phyloP scores from a whole-genome alignment of 441 rosid genomes.

The Jatropha podagrica region DNA sequence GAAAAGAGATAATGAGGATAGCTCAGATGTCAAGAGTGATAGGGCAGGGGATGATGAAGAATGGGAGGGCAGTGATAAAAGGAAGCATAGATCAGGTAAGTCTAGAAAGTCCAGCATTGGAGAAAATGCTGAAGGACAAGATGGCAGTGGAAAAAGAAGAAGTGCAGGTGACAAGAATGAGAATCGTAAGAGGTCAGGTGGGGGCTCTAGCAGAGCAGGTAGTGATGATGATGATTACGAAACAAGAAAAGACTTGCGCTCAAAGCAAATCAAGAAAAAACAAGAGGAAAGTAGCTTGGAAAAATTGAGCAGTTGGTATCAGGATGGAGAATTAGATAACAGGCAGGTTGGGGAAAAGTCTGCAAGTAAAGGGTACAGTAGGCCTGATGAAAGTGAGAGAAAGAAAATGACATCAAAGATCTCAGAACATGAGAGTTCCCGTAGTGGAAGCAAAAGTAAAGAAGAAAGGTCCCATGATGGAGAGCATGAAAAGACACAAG shows the following conservation, averaged over 20 bases:
- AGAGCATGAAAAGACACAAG: conserved; percentile 50
- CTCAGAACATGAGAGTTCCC: conserved; percentile 53
- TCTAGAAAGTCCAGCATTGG: conserved; percentile 53
- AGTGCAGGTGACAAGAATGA: conserved; percentile 61
- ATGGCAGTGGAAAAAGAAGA: conserved; percentile 53
- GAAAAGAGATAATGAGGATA: conserved; percentile 51
- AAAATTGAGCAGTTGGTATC: conserved; percentile 81
- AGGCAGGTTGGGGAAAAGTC: conserved; percentile 63
- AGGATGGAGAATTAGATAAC: conserved; percentile 83
- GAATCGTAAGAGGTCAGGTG: conserved; percentile 63
- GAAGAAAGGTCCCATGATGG: conserved; percentile 66
- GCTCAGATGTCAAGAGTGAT: conserved; percentile 44
- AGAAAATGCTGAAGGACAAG: conserved; percentile 56
- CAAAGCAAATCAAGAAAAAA: conserved; percentile 69
- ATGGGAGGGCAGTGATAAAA: conserved; percentile 58
- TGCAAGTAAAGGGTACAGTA: conserved; percentile 48
- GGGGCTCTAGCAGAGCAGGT: conserved; percentile 49
- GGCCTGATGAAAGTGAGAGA: conserved; percentile 56
- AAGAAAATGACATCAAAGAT: conserved; percentile 54
- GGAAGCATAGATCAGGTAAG: conserved; percentile 66
- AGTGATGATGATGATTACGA: conserved; percentile 77
- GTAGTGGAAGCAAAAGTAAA: conserved; percentile 45
- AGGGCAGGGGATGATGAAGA: conserved; percentile 58
- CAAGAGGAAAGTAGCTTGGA: conserved; percentile 95
- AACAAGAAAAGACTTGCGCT: conserved; percentile 44